A percentile compares a stretch with the other conserved stretches of the same genome.
These are phyloP conservation scores for Fusarium sterilihyphosum DNA, from an alignment of 2,329 filamentous ascomycete species.

Conservation along the genomic window DNA sequence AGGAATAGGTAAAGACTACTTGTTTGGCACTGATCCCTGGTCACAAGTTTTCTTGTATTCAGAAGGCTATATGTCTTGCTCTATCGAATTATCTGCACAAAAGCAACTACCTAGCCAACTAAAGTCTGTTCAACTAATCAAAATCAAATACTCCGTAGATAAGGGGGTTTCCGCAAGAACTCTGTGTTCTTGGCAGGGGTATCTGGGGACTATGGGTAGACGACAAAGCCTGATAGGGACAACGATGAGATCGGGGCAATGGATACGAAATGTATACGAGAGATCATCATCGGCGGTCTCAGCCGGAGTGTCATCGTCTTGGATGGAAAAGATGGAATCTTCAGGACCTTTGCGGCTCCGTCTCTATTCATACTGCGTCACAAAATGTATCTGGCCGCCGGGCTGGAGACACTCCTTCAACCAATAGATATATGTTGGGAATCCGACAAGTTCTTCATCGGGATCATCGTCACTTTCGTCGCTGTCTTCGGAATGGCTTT, in stretches of 20 bases:
- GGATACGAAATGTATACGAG: not conserved
- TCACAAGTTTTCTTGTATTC: not conserved
- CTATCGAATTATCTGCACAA: not conserved
- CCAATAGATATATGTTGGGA: not conserved
- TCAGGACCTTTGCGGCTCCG: not conserved
- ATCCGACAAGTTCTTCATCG: not conserved
- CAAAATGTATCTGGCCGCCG: slow-evolving; percentile 15
- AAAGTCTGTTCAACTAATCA: not conserved
- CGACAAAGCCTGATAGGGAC: not conserved
- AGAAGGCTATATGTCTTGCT: not conserved
- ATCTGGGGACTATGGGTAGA: not conserved
- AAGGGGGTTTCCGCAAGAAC: not conserved
- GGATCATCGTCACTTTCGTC: not conserved
- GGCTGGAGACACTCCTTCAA: slow-evolving; percentile 19
- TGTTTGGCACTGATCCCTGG: not conserved
- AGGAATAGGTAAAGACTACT: not conserved
- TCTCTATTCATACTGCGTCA: not conserved
- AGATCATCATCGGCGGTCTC: not conserved
- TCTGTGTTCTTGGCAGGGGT: not conserved
- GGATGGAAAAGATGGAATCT: not conserved
- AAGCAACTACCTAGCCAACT: not conserved
- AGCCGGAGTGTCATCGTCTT: not conserved
- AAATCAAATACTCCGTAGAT: not conserved
- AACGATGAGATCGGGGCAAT: not conserved
- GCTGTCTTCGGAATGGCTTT: not conserved